Base-by-base conservation (phyloP, 2,329 filamentous ascomycete genomes). In the Sporothrix protearum region DNA sequence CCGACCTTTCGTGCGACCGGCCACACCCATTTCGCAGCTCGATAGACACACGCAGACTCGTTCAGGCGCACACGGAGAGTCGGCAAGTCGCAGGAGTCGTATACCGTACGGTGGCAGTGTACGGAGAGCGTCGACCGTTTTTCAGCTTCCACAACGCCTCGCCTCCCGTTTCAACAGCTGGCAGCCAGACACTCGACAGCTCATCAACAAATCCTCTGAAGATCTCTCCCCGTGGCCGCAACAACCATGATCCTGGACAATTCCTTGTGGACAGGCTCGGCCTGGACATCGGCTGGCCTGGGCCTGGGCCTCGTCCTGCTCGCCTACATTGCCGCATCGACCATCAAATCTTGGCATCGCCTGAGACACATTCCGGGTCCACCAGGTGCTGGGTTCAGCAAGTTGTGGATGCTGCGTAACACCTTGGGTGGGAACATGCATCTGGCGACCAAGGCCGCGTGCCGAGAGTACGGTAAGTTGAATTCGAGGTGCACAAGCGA, bases 331-430 rank as follows among this genome's bases (percentile, higher is more conserved):
- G 72, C 72, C 14, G 72, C 69, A 57, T 73, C 74, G 33, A 73
- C 73, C n/a, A 71, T 75, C 33, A 53, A 57, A 30, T 71, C 75
- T 70, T 78, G 76, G 76, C 72, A 74, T 42, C 76, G 76, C 25
- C 73, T 78, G 71, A 74, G 73, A 72, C 74, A 78, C 64, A 75
- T 78, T 49, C 76, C 77, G n/a, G 77, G 77, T 7, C 77, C 77
- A 39, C 73, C 71, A 4, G 72, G 73, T 30, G 74, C 74, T 22
- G 75, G 74, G 42, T 66, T 78, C 39, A 76, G 75, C 74, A 77
- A 76, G 71, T 76, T 74, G 77, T 78, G 77, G 77, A 75, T 78
- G 76, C 71, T 77, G 74, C 76, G 76, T 73, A 76, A 77, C 74
- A 76, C 76, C n/a, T 69, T 78, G 64, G 69, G 73, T 47, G 77